These are phyloP conservation scores for Myxozyma geophila DNA, from an alignment of 805 yeast species.

Conservation along the genomic window DNA sequence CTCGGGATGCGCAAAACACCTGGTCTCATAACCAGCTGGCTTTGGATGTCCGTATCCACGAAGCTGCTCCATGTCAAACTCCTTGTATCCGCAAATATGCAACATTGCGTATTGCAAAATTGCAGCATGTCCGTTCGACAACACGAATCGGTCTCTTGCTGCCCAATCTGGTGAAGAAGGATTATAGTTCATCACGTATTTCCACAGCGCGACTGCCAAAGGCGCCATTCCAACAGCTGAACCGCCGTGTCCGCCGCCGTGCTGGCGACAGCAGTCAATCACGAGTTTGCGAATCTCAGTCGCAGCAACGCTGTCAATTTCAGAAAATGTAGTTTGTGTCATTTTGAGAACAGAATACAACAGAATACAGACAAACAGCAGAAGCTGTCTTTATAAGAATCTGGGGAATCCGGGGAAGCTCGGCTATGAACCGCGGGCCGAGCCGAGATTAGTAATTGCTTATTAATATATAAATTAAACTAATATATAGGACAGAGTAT, in stretches of 20 bases:
- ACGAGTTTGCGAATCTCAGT: slow-evolving; percentile 34
- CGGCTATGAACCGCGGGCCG: too few relatives aligned
- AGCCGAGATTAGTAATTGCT: too few relatives aligned
- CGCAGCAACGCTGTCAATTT: too few relatives aligned
- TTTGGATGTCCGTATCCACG: slow-evolving; percentile 44
- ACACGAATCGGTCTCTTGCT: slow-evolving; percentile 48
- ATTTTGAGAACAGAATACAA: too few relatives aligned
- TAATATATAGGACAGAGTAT: too few relatives aligned
- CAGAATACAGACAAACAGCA: too few relatives aligned
- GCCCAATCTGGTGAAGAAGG: slow-evolving; percentile 45
- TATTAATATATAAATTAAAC: too few relatives aligned
- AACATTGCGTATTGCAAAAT: slow-evolving; percentile 44
- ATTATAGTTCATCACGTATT: slow-evolving; percentile 43
- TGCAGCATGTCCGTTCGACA: slow-evolving; percentile 50
- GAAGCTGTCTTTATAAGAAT: too few relatives aligned
- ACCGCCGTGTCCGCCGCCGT: slow-evolving; percentile 49
- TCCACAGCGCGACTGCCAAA: slow-evolving; percentile 49
- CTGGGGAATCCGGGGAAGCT: too few relatives aligned
- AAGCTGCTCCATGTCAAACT: slow-evolving; percentile 46
- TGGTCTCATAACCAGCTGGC: slow-evolving; percentile 29
- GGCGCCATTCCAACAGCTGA: slow-evolving; percentile 53
- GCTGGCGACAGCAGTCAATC: slow-evolving; percentile 37
- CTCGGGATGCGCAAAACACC: slow-evolving; percentile 52
- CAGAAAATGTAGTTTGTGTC: too few relatives aligned
- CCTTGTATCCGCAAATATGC: slow-evolving; percentile 48